Evolutionary conservation across 2,329 filamentous ascomycete species (phyloP).

Genomic region (Leptosphaerulina australis): DNA sequence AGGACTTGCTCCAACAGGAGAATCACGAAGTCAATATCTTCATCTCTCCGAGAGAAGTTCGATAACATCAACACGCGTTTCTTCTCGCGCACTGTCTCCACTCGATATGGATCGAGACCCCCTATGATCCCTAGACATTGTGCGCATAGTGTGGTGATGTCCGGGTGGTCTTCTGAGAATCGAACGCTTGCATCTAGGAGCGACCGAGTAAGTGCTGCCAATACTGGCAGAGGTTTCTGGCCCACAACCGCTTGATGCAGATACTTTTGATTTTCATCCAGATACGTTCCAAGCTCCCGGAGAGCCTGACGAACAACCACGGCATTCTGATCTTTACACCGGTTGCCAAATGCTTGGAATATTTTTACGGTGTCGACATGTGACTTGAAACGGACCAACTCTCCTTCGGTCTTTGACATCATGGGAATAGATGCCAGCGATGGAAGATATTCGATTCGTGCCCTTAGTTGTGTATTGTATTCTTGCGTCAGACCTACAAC

Average conservation of each 20-base stretch:
- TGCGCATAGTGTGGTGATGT: conserved; percentile 75
- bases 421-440: conserved; percentile 74
- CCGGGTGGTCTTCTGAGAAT: conserved; percentile 70
- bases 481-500: conserved; percentile 70
- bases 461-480: conserved; percentile 65
- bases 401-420: conserved; percentile 69
- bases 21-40: conserved; percentile 84
- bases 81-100: conserved; percentile 79
- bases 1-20: conserved; percentile 86
- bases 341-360: conserved; percentile 72
- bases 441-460: conserved; percentile 76
- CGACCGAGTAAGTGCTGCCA: conserved; percentile 73
- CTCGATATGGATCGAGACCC: conserved; percentile 86
- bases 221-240: conserved; percentile 79
- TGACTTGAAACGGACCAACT: conserved; percentile 68
- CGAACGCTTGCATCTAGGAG: conserved; percentile 85
- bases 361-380: conserved; percentile 69
- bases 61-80: conserved; percentile 83
- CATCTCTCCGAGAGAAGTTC: conserved; percentile 79
- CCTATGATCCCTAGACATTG: conserved; percentile 87
- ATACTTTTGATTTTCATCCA: conserved; percentile 74
- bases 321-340: conserved; percentile 81
- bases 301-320: conserved; percentile 84
- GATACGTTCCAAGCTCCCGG: conserved; percentile 74
- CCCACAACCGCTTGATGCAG: conserved; percentile 80